A percentile compares a stretch with the other conserved stretches of the same genome.
Evolutionary conservation across 371 early-diverging fungal genomes (phyloP).

Genomic region (Rhizopus delemar): DNA sequence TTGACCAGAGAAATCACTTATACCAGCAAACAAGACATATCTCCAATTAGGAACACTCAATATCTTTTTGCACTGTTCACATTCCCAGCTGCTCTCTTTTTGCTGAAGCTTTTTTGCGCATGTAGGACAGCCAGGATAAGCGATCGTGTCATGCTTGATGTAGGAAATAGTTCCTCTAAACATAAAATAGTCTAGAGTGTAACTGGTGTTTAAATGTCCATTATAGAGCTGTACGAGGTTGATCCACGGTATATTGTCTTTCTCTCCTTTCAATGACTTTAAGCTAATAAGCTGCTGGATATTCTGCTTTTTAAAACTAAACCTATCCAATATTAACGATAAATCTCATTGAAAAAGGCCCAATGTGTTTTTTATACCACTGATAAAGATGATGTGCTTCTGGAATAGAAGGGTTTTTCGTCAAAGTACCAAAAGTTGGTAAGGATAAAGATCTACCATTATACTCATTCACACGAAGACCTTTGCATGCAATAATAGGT

Average conservation of each 20-base stretch:
- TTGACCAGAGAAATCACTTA: conserved; percentile 81
- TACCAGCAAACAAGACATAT: conserved; percentile 74
- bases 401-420: conserved; percentile 80
- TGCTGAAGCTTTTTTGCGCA: conserved; percentile 89
- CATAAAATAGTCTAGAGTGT: conserved; percentile 70
- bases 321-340: background rate
- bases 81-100: conserved; percentile 72
- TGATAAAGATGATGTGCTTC: conserved; percentile 81
- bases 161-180: conserved; percentile 66
- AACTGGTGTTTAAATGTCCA: conserved; percentile 63
- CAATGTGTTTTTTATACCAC: conserved; percentile 63
- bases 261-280: background rate
- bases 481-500: conserved; percentile 84
- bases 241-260: conserved; percentile 42
- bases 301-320: conserved; percentile 18
- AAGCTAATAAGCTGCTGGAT: conserved; percentile 34
- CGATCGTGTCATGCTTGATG: conserved; percentile 62
- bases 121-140: conserved; percentile 88
- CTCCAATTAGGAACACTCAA: conserved; percentile 74
- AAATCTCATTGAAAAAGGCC: conserved; percentile 16
- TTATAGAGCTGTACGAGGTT: conserved; percentile 68
- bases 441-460: conserved; percentile 78
- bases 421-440: conserved; percentile 51
- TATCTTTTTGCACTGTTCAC: conserved; percentile 86
- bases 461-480: conserved; percentile 84